Evolutionary conservation across 106 monocot genomes (phyloP).

Genomic region (Acorus gramineus): DNA sequence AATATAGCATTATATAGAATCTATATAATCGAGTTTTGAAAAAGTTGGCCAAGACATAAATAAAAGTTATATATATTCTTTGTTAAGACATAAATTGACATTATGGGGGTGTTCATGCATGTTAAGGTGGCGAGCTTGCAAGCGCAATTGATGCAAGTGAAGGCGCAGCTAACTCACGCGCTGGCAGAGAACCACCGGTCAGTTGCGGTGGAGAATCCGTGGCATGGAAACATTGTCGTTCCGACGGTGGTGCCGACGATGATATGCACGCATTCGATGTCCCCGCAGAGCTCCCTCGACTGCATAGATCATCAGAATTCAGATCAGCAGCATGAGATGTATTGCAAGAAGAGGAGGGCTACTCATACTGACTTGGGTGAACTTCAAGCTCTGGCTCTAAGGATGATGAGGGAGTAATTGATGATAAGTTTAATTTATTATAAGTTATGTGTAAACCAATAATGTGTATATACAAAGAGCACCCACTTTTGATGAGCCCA

Average conservation of each 20-base stretch:
- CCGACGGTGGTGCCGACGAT: too few relatives aligned
- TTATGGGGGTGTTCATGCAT: not conserved
- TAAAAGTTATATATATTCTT: not conserved
- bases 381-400: slow-evolving; percentile 9
- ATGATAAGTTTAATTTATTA: not conserved
- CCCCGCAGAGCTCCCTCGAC: slow-evolving; percentile 8
- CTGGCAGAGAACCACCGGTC: not conserved
- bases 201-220: not conserved
- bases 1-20: not conserved
- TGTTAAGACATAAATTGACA: not conserved
- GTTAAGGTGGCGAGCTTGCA: slow-evolving; percentile 18
- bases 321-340: not conserved
- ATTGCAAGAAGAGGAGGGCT: too few relatives aligned
- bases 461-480: too few relatives aligned
- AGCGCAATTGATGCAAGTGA: slow-evolving; percentile 18
- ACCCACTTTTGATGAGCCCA: too few relatives aligned
- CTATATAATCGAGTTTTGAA: not conserved
- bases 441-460: too few relatives aligned
- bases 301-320: not conserved
- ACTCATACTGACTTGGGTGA: not conserved
- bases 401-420: slow-evolving; percentile 11
- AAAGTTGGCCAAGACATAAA: not conserved
- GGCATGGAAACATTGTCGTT: not conserved
- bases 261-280: not conserved
- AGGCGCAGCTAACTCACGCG: slow-evolving; percentile 7